Evolutionary conservation across 345 rosid genomes (phyloP), one percentile per base, ranked within the genome.

Genomic region (Toxicodendron radicans): DNA sequence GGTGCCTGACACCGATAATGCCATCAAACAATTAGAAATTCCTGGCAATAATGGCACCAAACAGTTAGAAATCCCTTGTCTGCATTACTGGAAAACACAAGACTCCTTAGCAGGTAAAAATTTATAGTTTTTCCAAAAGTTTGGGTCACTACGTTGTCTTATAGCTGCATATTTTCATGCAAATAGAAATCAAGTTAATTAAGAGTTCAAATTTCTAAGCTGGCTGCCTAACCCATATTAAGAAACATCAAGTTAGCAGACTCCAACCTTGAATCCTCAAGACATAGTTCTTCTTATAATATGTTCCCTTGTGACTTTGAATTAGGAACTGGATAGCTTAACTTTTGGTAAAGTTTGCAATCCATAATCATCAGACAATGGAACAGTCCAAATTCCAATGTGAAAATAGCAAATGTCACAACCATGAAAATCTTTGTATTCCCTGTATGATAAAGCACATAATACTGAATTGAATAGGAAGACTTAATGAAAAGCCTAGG

Each of bases 271-370:
- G 21, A 41, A 71, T 56, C 33, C 23, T 69, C 33, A 23, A n/a
- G 6, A 43, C 12, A 38, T 20, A 70, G 73, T 14, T 20, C 64
- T 54, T 70, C 35, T 12, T 35, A 20, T 12, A 35, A 54, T 32
- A 57, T 14, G 53, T 70, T 56, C 64, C 63, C 74, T 9, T 14
- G 35, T 70, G 27, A 20, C 16, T 51, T 10, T 46, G 33, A 71
- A 59, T 5, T 45, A 27, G 5, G 66, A 59, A 46, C 56, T 23
- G 16, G 48, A 71, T 24, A 9, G 23, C 57, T 58, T 71, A 24
- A 7, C 33, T 54, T 69, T 24, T 20, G 6, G 30, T 45, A 58
- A 71, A 27, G n/a, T 66, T 58, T 59, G 41, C 27, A 46, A 27
- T 71, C 64, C 23, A 17, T 17, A 9, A 21, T 46, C 58, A 45